These are phyloP conservation scores for Viola odorata DNA, from an alignment of 345 rosid species.

Conservation along the genomic window DNA sequence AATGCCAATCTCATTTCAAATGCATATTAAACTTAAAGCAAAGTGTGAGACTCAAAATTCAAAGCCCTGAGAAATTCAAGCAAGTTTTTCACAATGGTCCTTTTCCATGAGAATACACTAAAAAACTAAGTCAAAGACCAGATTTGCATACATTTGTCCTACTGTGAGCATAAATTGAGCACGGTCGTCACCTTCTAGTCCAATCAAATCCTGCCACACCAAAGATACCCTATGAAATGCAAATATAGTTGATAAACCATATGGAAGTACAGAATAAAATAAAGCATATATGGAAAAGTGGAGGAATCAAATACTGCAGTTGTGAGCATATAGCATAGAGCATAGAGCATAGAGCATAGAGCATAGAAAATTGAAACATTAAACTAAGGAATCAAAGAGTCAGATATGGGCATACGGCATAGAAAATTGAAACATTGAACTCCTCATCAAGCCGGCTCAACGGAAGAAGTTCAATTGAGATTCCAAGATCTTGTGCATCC, in stretches of 20 bases:
- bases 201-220: constrained; percentile 70
- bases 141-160: constrained; percentile 53
- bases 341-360: constrained; percentile 66
- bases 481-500: constrained; percentile 98
- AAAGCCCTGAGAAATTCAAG: too few species aligned
- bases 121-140: too few species aligned
- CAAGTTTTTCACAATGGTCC: too few species aligned
- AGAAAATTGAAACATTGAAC: constrained; percentile 59
- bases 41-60: too few species aligned
- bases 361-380: constrained; percentile 56
- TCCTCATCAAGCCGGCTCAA: constrained; percentile 55
- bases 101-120: too few species aligned
- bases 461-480: constrained; percentile 88
- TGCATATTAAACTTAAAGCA: too few species aligned
- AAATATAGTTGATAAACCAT: constrained; percentile 1
- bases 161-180: constrained; percentile 52
- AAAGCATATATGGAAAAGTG: constrained; percentile 3
- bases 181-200: constrained; percentile 58
- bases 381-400: constrained; percentile 23
- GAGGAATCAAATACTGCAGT: constrained; percentile 17
- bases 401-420: constrained; percentile 42
- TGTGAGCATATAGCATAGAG: constrained; percentile 54
- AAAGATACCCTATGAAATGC: background rate
- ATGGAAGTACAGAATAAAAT: background rate
- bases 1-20: too few species aligned